A percentile compares a stretch with the other conserved stretches of the same genome.
Conservation (phyloP, 2,329 filamentous ascomycete genomes). For the Domatiomyces catenatus region DNA sequence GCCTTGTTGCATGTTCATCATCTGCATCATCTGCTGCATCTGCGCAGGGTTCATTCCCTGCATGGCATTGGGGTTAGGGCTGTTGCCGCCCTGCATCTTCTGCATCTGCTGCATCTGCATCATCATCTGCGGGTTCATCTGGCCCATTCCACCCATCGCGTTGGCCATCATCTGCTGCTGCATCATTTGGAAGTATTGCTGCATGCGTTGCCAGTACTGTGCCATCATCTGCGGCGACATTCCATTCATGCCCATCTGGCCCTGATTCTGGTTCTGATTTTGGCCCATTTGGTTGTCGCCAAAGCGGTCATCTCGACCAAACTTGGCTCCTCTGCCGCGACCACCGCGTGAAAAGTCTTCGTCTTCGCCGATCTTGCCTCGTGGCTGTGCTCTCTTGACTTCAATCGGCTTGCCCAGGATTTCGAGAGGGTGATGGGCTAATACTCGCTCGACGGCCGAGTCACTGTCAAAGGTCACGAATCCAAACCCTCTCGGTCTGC, state of each 20-base stretch:
- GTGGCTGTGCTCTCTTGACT: slow-evolving; percentile 92
- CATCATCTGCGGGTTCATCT: slow-evolving; percentile 32
- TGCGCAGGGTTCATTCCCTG: slow-evolving; percentile 19
- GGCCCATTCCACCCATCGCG: slow-evolving; percentile 41
- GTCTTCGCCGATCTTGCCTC: slow-evolving; percentile 85
- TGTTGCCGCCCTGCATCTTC: slow-evolving; percentile 26
- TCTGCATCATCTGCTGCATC: slow-evolving; percentile 43
- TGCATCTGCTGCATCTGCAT: slow-evolving; percentile 49
- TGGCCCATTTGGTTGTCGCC: slow-evolving; percentile 24
- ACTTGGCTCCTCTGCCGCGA: slow-evolving; percentile 28
- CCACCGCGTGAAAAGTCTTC: slow-evolving; percentile 47
- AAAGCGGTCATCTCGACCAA: slow-evolving; percentile 26
- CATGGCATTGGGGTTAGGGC: slow-evolving; percentile 17
- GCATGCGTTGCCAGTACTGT: slow-evolving; percentile 96
- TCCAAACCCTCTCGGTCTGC: slow-evolving; percentile 87
- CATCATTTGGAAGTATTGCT: slow-evolving; percentile 92
- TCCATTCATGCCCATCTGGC: slow-evolving; percentile 30
- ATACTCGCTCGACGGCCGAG: slow-evolving; percentile 79
- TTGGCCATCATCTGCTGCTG: slow-evolving; percentile 65
- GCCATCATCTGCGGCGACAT: slow-evolving; percentile 98
- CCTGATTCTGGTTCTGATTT: slow-evolving; percentile 23
- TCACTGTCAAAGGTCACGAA: slow-evolving; percentile 98
- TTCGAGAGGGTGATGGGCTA: slow-evolving; percentile 60
- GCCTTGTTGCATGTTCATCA: slow-evolving; percentile 28
- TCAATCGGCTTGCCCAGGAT: slow-evolving; percentile 95